Conservation (phyloP, 257 asterid genomes). For the Paulownia fortunei region DNA sequence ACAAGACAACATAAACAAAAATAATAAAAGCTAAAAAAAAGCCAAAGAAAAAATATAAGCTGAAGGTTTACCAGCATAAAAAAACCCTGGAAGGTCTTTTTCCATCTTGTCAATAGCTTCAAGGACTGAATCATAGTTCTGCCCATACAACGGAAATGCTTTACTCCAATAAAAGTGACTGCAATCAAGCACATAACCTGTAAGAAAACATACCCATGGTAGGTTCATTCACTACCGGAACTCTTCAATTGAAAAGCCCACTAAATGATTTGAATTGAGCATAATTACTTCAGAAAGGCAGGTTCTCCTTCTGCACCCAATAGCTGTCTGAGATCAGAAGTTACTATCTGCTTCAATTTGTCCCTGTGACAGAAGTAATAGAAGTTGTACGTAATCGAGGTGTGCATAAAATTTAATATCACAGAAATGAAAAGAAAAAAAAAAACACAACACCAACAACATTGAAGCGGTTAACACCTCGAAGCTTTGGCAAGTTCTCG, state of each 20-base stretch:
- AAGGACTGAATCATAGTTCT: constrained; percentile 57
- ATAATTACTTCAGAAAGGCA: constrained; percentile 59
- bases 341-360: constrained; percentile 73
- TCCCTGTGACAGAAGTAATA: constrained; percentile 53
- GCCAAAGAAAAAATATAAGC: background rate
- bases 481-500: constrained; percentile 86
- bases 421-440: background rate
- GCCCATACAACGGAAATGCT: constrained; percentile 87
- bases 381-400: constrained; percentile 1
- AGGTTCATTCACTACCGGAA: constrained; percentile 28
- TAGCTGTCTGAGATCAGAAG: constrained; percentile 80
- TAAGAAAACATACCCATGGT: constrained; percentile 30
- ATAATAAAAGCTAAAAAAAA: background rate
- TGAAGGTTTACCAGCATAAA: constrained; percentile 78
- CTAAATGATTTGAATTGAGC: constrained; percentile 19
- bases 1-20: background rate
- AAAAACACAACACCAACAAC: background rate
- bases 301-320: constrained; percentile 94
- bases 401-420: background rate
- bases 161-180: constrained; percentile 89
- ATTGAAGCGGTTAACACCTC: constrained; percentile 46
- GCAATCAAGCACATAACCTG: constrained; percentile 49
- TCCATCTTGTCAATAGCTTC: constrained; percentile 87
- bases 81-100: constrained; percentile 79
- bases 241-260: constrained; percentile 12